Evolutionary conservation across 2,329 filamentous ascomycete species (phyloP), one percentile per base, ranked within the genome.

Genomic region (Talaromyces sp.): DNA sequence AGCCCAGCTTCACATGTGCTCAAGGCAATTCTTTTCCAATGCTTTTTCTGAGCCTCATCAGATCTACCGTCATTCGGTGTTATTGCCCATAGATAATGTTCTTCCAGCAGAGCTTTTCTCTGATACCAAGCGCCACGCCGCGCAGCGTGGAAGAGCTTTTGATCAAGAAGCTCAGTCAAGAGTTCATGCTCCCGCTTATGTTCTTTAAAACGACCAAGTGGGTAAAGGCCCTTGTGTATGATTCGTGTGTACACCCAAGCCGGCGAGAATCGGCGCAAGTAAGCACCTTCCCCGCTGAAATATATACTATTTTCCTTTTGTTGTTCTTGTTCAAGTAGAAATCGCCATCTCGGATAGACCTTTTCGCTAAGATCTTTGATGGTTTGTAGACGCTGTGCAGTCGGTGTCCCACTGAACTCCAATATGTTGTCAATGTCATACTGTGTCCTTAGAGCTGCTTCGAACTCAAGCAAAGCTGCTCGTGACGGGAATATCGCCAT

Each of bases 181-280:
- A 97, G 79, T 2, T 83, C 80, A 73, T 97, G 88, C 73, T 99
- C 95, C 31, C 87, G 86, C 63, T 83, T 82, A 74, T 98, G 87
- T 57, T 93, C 83, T 73, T 97, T 97, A 67, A 94, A 87, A 33
- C 92, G 89, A 0, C 90, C 93, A 17, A 96, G 84, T 1, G 93
- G 88, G 64, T 89, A 86, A 0, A 90, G 87, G 3, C 90, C 90
- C 76, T 98, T 98, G 78, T 97, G 93, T 3, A 97, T 84, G 66
- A 99, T 93, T 11, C 95, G 86, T 0, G 95, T 98, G 71, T 97
- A 97, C 0, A 96, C 90, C 85, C 96, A 96, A 0, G 90, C 93
- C 0, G 94, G 92, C 1, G 90, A 96, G 69, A 99, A 93, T 0
- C 93, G 89, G 52, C 93, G 88, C 1, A 99, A 81, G 73, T 99